Evolutionary conservation across 768 basidiomycete species (phyloP).

Genomic region (Gloeophyllum trabeum): DNA sequence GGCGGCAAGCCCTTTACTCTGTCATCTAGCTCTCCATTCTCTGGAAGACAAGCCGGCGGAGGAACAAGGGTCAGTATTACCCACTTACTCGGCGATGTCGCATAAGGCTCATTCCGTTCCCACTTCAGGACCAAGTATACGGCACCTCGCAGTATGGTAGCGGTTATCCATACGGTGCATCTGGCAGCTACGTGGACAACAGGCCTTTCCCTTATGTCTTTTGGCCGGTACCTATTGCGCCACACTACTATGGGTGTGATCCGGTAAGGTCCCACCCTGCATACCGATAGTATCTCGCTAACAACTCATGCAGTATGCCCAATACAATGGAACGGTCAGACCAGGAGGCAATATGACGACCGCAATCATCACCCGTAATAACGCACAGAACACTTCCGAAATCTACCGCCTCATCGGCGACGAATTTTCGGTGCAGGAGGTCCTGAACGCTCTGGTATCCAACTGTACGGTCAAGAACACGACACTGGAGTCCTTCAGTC

Average conservation of each 20-base stretch:
- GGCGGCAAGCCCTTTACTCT: not conserved
- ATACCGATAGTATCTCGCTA: not conserved
- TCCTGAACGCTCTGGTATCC: not conserved
- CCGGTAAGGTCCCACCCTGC: not conserved
- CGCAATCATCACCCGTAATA: not conserved
- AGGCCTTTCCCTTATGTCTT: constrained; percentile 4
- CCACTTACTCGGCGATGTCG: not conserved
- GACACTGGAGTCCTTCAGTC: not conserved
- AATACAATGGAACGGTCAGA: not conserved
- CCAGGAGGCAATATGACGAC: not conserved
- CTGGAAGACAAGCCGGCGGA: not conserved
- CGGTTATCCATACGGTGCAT: constrained; percentile 3
- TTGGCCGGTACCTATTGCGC: not conserved
- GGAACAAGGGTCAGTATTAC: not conserved
- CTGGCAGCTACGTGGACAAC: not conserved
- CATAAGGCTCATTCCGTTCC: not conserved
- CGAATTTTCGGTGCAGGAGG: not conserved
- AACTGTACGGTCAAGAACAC: not conserved
- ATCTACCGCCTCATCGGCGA: constrained; percentile 4
- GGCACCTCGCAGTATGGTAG: constrained; percentile 4
- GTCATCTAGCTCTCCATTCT: not conserved
- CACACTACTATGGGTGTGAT: not conserved
- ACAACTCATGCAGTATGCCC: not conserved
- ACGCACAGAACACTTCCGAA: not conserved
- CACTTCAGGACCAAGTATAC: not conserved